Base-by-base conservation (phyloP, 2,329 filamentous ascomycete genomes). In the Verticillium nonalfalfae region DNA sequence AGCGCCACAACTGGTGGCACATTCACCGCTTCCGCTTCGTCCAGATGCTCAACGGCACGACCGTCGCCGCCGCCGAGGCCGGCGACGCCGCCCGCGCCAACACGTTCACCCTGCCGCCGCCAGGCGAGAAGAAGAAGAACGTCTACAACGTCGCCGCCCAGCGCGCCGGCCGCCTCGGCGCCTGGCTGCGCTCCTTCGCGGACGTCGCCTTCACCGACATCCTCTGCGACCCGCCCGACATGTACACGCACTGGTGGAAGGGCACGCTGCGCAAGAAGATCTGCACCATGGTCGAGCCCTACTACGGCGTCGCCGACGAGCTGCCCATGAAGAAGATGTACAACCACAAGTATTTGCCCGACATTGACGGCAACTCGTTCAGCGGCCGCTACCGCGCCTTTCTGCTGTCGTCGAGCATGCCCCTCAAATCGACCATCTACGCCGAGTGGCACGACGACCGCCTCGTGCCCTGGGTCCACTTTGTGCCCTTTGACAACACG, bases 381-480 rank as follows among this genome's bases (percentile, higher is more conserved):
- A 79, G 75, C 40, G 81, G 79, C 2, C 74, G 81, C 14, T 85
- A 77, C 68, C 73, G 77, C 38, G 77, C 76, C 0, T 85, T 87
- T 65, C 72, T 88, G 3, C 73, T 77, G n/a, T 83, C 79, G 7
- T 85, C 79, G 2, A 82, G 79, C 21, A 68, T 87, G 7, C 82
- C 82, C 0, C 78, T 89, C 68, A 88, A 89, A 69, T 79, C 81
- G 3, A 87, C 85, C 1, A 77, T 88, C 26, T 89, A 85, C 67
- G 75, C 79, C 35, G 86, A 89, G 68, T 89, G 86, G 86, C 85
- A 88, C 66, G 85, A 88, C 66, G 78, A 79, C 7, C 76, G 85
- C 4, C 72, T 89, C 0, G 74, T 85, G 13, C 79, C 84, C 0
- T 89, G 85, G 86, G 75, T 78, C 60, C 86, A 89, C 69, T 89